phyloP scores from a whole-genome alignment of 345 rosid genomes.

The Excoecaria cochinchinensis region DNA sequence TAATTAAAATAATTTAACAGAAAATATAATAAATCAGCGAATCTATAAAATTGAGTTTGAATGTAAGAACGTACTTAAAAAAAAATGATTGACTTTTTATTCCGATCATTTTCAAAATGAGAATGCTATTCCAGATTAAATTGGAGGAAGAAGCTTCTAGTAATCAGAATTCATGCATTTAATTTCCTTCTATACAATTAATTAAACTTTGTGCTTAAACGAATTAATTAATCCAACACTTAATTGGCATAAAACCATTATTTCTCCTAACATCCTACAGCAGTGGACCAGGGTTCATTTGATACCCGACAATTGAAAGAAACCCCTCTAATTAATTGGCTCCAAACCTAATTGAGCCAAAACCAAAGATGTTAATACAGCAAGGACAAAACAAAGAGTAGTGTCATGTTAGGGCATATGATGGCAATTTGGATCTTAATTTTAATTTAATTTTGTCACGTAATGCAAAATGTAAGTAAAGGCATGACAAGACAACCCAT shows the following conservation, averaged over 20 bases:
- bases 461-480: background rate
- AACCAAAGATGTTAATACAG: no score
- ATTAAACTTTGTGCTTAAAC: background rate
- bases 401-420: background rate
- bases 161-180: background rate
- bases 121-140: background rate
- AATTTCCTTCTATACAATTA: background rate
- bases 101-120: background rate
- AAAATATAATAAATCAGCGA: no score
- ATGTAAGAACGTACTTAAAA: no score
- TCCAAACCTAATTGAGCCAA: no score
- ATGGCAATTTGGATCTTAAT: background rate
- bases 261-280: background rate
- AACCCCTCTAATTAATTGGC: background rate
- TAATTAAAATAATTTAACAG: no score
- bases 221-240: background rate
- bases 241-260: no score
- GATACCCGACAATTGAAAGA: slow-evolving; percentile 1
- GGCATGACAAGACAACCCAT: slow-evolving; percentile 10
- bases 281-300: background rate
- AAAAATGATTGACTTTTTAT: background rate
- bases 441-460: background rate
- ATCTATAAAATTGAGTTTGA: no score
- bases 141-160: background rate
- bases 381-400: background rate